Base-by-base conservation (phyloP, 306 rosid species). In the Trifolium fragiferum region DNA sequence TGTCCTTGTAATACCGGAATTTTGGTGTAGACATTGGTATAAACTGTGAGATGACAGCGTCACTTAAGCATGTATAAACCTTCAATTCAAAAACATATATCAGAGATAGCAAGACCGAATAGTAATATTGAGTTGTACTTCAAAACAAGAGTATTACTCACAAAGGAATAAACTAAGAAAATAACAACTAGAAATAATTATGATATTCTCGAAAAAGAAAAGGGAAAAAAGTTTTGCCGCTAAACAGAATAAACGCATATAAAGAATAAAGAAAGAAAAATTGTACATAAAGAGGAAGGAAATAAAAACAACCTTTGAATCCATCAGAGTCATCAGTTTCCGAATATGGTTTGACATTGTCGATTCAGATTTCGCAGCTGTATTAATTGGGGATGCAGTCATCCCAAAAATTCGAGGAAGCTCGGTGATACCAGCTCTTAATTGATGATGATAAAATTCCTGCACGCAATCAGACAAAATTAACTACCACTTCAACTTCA, bases 361-460 rank as follows among this genome's bases (percentile, higher is more conserved):
- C 27, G 3, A 16, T 20, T 85, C 79, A 38, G 87, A 75, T 32
- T 76, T 76, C 66, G 89, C 97, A 68, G 81, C 96, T 91, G 83
- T 13, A 73, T 73, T 55, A 43, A 93, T 82, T 23, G 92, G 98
- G 57, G 98, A 87, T 60, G 96, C 97, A 67, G 96, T 89, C 98
- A 93, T 93, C 78, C 98, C 98, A 46, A 93, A 79, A 76, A 93
- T 86, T 66, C 90, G 80, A 35, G 97, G 98, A 66, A 91, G 91
- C 23, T 80, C 76, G 70, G 83, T 67, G 62, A 50, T 32, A 30
- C 87, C 82, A 61, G 54, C 70, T 5, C 27, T 11, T 80, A 89
- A 49, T 51, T 81, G 88, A 7, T 18, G 72, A n/a, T 91, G 98
- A 82, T 89, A 91, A 64, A 91, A 93, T 44, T 91, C 98, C 96